Evolutionary conservation across 2,329 filamentous ascomycete species (phyloP).

Genomic region (Cladosporium sp.): DNA sequence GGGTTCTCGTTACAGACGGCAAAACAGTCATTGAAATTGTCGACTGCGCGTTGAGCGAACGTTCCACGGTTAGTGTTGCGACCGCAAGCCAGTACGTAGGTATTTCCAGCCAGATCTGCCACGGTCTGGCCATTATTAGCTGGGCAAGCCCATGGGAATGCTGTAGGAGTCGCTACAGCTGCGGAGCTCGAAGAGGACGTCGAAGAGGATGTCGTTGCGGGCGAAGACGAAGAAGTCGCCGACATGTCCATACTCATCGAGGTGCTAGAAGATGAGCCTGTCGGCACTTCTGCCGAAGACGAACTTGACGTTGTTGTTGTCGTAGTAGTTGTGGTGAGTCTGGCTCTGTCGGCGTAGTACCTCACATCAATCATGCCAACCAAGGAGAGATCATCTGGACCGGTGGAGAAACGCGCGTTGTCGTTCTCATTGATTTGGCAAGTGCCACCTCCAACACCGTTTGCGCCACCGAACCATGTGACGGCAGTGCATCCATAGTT

Average conservation of each 20-base stretch:
- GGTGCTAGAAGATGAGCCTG: not conserved
- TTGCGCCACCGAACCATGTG: not conserved
- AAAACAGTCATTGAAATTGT: slow-evolving; percentile 11
- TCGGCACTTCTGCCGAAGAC: not conserved
- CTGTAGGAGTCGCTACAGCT: not conserved
- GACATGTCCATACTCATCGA: not conserved
- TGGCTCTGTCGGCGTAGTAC: not conserved
- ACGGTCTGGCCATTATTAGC: not conserved
- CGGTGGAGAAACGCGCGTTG: not conserved
- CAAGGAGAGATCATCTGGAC: not conserved
- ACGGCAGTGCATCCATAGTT: slow-evolving; percentile 9
- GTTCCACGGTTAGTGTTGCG: not conserved
- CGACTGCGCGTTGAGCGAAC: not conserved
- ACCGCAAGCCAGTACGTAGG: slow-evolving; percentile 8
- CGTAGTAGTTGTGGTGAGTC: not conserved
- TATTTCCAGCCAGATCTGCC: not conserved
- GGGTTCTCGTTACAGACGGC: not conserved
- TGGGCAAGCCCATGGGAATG: slow-evolving; percentile 2
- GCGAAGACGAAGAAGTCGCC: not conserved
- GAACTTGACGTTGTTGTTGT: not conserved
- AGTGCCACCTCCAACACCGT: not conserved
- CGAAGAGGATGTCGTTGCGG: not conserved
- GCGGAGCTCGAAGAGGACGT: not conserved
- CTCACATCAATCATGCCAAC: slow-evolving; percentile 5
- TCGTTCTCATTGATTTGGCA: slow-evolving; percentile 2